Base-by-base conservation (phyloP, 106 monocot genomes). In the Hemerocallis citrina region DNA sequence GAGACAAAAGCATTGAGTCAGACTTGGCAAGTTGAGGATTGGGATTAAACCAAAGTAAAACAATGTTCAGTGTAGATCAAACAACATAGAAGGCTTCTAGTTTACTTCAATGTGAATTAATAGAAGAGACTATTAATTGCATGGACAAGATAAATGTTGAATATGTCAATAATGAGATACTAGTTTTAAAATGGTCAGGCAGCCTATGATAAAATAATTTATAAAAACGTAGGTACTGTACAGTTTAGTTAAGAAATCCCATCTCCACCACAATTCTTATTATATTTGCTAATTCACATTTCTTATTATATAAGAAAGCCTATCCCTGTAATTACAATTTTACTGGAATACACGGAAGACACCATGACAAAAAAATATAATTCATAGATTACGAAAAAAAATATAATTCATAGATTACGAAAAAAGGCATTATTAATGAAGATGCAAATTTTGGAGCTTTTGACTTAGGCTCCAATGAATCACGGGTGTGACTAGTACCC, bases 381-480 rank as follows among this genome's bases (percentile, higher is more conserved):
- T n/a, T n/a, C n/a, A n/a, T n/a, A n/a, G n/a, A n/a, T n/a, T n/a
- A n/a, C n/a, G n/a, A n/a, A n/a, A n/a, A n/a, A n/a, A n/a, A n/a
- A n/a, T n/a, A n/a, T n/a, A n/a, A n/a, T n/a, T n/a, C n/a, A n/a
- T n/a, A n/a, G n/a, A n/a, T n/a, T n/a, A n/a, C n/a, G n/a, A n/a
- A n/a, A n/a, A n/a, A n/a, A n/a, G n/a, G n/a, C n/a, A n/a, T n/a
- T n/a, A 20, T 11, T 71, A 67, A 67, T 25, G 15, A 6, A 54
- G 55, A 14, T 59, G 44, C 50, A 59, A 57, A 31, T 62, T 61
- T 67, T 24, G 66, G 62, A 49, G 64, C 67, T 62, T 77, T 72
- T 37, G 48, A 52, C 51, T 71, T 72, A 12, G 17, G 61, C 67
- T 55, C 46, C 25, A 34, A 30, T 54, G 54, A 35, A 61, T 60